phyloP scores from a whole-genome alignment of 2,329 filamentous ascomycete genomes.

The Cucurbitaria berberidis region DNA sequence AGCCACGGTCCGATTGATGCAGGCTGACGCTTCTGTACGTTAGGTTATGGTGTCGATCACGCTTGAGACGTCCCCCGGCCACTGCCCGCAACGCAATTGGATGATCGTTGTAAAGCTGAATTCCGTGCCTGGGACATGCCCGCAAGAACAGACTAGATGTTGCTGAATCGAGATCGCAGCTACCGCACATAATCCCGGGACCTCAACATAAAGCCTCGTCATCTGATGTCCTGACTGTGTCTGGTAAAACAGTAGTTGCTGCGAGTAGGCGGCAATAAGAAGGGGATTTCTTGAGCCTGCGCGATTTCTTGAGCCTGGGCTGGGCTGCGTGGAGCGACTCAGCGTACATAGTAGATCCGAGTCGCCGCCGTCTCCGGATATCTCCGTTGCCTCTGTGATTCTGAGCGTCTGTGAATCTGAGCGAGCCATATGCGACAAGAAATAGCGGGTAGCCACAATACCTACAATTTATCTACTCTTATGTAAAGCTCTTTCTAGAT shows the following conservation, averaged over 20 bases:
- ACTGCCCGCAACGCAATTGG: not conserved
- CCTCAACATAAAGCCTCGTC: not conserved
- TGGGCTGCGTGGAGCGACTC: not conserved
- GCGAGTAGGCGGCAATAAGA: no score
- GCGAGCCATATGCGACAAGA: not conserved
- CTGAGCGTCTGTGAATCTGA: not conserved
- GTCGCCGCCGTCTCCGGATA: not conserved
- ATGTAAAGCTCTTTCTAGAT: no score
- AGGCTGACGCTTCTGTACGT: constrained; percentile 18
- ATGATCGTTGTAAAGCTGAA: not conserved
- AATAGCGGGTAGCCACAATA: not conserved
- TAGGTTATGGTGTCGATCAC: not conserved
- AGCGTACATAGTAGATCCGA: not conserved
- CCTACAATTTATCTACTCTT: no score
- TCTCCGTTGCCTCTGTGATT: not conserved
- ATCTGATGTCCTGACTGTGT: not conserved
- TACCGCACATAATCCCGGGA: constrained; percentile 2
- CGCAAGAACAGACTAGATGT: constrained; percentile 4
- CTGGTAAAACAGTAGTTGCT: not conserved
- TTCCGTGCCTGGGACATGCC: not conserved
- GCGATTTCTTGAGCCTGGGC: not conserved
- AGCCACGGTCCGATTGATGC: constrained; percentile 12
- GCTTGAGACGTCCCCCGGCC: not conserved
- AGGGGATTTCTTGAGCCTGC: no score
- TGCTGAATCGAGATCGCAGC: not conserved